Base-by-base conservation (phyloP, 2,329 filamentous ascomycete species). In the Penicillium frequentans region DNA sequence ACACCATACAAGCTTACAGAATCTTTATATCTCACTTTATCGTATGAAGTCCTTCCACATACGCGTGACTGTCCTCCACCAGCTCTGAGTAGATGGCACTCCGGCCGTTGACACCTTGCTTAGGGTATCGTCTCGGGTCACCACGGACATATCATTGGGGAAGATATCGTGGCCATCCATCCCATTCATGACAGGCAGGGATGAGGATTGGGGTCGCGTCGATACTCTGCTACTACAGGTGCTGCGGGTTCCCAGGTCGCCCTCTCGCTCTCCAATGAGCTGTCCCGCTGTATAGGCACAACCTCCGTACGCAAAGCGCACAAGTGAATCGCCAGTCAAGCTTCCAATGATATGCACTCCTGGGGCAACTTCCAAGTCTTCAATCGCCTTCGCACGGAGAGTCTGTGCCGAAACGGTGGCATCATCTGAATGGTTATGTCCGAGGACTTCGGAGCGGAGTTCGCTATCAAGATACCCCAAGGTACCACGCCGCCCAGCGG, bases 301-400 rank as follows among this genome's bases (percentile, higher is more conserved):
- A 5, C 83, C 81, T 3, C 84, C 84, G 27, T 85, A 82, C 9
- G 83, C 82, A 64, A 85, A 85, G 1, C 84, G 75, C 26, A 87
- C 81, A 3, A 87, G 73, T 3, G 83, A 85, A 66, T 87, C 84
- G 4, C 84, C 84, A 0, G 84, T 84, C 49, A 87, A 64, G 60
- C 83, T 86, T 11, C 84, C 84, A 37, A 82, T 81, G 44, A 84
- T 78, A 66, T 84, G 86, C 29, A 86, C 75, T 44, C 79, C 71
- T 1, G 70, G 75, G 0, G 82, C 78, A 29, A 86, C 73, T 67
- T 86, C 81, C 16, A 85, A 70, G 46, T 81, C 78, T 8, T 75
- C 69, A 51, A 82, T 77, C 1, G 80, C 79, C 68, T 81, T 81
- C n/a, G 73, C 66, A 24, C 84, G 79, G 27, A 87, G 72, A 0